Evolutionary conservation across 2,329 filamentous ascomycete species (phyloP).

Genomic region (Venturia effusa): DNA sequence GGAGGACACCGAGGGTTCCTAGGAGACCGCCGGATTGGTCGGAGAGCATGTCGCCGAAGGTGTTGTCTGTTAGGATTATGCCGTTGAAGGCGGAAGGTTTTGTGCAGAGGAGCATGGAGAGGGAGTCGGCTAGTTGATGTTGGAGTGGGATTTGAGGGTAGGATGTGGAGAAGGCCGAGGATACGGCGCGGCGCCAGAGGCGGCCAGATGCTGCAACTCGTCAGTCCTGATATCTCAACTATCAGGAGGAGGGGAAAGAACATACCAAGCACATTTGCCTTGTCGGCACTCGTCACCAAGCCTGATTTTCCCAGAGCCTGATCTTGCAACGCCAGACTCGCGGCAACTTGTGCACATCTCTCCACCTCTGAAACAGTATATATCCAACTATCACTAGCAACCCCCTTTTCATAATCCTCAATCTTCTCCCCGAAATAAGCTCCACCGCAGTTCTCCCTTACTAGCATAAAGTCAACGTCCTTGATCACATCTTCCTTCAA

Average conservation of each 20-base stretch:
- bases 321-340: constrained; percentile 30
- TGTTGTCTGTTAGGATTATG: constrained; percentile 38
- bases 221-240: background rate
- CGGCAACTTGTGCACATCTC: constrained; percentile 36
- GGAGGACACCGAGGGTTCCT: constrained; percentile 35
- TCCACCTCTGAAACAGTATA: constrained; percentile 37
- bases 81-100: constrained; percentile 38
- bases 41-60: constrained; percentile 38
- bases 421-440: constrained; percentile 40
- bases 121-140: constrained; percentile 39
- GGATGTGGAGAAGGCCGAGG: constrained; percentile 30
- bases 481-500: constrained; percentile 35
- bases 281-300: constrained; percentile 39
- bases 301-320: constrained; percentile 19
- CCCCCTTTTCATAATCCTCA: constrained; percentile 26
- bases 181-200: constrained; percentile 37
- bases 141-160: constrained; percentile 33
- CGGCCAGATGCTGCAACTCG: constrained; percentile 30
- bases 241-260: background rate
- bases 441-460: constrained; percentile 41
- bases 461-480: constrained; percentile 38
- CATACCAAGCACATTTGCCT: constrained; percentile 38
- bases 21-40: constrained; percentile 37
- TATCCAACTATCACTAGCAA: constrained; percentile 38
- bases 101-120: constrained; percentile 39